Conservation (phyloP, 352 stramenopile species). For the Thraustotheca clavata region DNA sequence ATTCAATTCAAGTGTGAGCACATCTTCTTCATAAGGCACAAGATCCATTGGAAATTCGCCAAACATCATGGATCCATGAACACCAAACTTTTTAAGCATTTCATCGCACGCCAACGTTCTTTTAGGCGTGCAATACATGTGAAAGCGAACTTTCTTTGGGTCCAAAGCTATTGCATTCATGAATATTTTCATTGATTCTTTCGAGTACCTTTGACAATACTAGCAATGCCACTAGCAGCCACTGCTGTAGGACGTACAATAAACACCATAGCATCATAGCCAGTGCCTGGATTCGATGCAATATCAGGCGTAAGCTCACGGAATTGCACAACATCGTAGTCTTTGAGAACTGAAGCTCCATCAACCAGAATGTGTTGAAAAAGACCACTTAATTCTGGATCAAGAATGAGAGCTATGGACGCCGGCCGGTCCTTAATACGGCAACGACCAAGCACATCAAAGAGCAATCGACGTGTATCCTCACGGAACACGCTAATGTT, state of each 20-base stretch:
- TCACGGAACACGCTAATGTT: constrained; percentile 81
- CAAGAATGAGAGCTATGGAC: constrained; percentile 72
- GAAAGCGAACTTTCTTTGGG: constrained; percentile 62
- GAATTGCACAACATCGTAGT: constrained; percentile 81
- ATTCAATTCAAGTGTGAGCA: constrained; percentile 90
- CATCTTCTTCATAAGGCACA: constrained; percentile 92
- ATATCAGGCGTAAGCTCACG: constrained; percentile 45
- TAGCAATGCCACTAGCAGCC: constrained; percentile 71
- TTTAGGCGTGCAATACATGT: constrained; percentile 86
- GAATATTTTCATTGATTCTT: background rate
- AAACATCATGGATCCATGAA: constrained; percentile 81
- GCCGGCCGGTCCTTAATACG: constrained; percentile 57
- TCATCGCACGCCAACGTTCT: constrained; percentile 89
- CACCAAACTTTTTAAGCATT: constrained; percentile 82
- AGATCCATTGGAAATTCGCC: constrained; percentile 91
- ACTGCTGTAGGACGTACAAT: constrained; percentile 72
- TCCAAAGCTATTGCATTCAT: constrained; percentile 4
- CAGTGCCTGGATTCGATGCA: constrained; percentile 66
- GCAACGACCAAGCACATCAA: constrained; percentile 64
- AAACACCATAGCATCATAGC: constrained; percentile 84
- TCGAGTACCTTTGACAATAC: constrained; percentile 22
- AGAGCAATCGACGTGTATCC: constrained; percentile 74
- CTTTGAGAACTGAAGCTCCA: constrained; percentile 73
- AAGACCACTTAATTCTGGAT: constrained; percentile 69
- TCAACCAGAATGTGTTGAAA: constrained; percentile 84